Base-by-base conservation (phyloP, 2,329 filamentous ascomycete genomes). In the Trichoderma asperellum region DNA sequence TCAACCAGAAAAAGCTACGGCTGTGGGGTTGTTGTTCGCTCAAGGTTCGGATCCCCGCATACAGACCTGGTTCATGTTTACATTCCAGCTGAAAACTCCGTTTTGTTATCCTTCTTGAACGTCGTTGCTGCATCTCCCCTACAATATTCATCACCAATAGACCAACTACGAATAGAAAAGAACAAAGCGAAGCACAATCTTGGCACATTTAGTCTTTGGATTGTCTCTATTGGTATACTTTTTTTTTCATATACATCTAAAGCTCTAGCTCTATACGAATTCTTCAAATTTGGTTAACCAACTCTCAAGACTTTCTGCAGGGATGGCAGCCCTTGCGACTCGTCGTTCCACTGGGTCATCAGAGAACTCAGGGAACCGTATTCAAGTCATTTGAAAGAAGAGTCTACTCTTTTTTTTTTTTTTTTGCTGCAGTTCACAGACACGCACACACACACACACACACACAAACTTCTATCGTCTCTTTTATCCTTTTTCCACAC, bases 191-290 rank as follows among this genome's bases (percentile, higher is more conserved):
- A 7, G 7, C 47, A 24, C 4, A 18, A 21, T 49, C 43, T 49
- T 11, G 43, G 43, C 47, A 24, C 47, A 12, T 5, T 5, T 2
- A 1, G 16, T 34, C 27, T 61, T 34, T 21, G 52, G 52, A 32
- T 21, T 49, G 29, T 58, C 37, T 66, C 63, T 66, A 66, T 66
- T 66, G 40, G 63, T 66, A 66, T 66, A 29, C 11, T 32, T 55
- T 40, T n/a, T 32, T 55, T 49, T 55, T 37, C 61, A 64, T 64
- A 52, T 66, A 58, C 63, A 49, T 66, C 63, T 43, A 43, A 43
- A 43, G 40, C 40, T 43, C 40, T 59, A 66, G 53, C 63, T 58
- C 55, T 66, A 40, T 49, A 49, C 56, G 34, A 56, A 58, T 24
- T 59, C 43, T 18, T 24, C 49, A 14, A 32, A 49, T 47, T 52